Evolutionary conservation across 164 flowering plant species (phyloP), one percentile per base, ranked within the genome.

Genomic region (Sedum album): DNA sequence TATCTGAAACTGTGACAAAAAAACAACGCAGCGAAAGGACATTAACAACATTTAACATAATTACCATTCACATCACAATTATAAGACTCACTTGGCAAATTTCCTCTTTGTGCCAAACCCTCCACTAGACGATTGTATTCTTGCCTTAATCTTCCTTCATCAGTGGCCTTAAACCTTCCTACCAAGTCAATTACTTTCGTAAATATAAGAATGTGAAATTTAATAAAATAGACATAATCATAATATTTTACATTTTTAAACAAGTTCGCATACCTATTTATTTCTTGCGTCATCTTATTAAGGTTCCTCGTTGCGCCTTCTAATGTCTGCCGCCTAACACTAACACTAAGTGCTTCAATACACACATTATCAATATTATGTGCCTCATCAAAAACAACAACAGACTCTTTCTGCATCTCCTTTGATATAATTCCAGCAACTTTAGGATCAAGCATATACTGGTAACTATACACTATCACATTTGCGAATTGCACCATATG

Each of bases 161-260:
- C 98, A 60, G 97, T 88, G 81, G 91, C 93, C 90, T 92, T 95
- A 76, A 95, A 88, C 97, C 99, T 95, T 90, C 94, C 97, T 86
- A 92, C 82, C 99, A 90, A 72, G 69, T 79, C 73, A 85, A 80
- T 70, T 69, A 69, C 33, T 68, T 72, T 70, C 2, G 73, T 70
- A 51, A 72, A 30, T 49, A n/a, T 9, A 51, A 51, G 20, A 18
- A 57, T 57, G 31, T 10, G 7, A 26, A 28, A 57, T 57, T 10
- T n/a, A n/a, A n/a, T n/a, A n/a, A n/a, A 11, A 13, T 2, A 57
- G 20, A 13, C 31, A 26, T 55, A 26, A 14, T 0, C 18, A 14
- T 28, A 57, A 1, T 11, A 25, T 57, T 20, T 11, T 26, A 28
- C 13, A 3, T 26, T 26, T 28, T 28, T 6, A n/a, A 26, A 7